A percentile compares a stretch with the other conserved stretches of the same genome.
These are phyloP conservation scores for Colletotrichum sp. DNA, from an alignment of 2,329 filamentous ascomycete species.

Conservation along the genomic window DNA sequence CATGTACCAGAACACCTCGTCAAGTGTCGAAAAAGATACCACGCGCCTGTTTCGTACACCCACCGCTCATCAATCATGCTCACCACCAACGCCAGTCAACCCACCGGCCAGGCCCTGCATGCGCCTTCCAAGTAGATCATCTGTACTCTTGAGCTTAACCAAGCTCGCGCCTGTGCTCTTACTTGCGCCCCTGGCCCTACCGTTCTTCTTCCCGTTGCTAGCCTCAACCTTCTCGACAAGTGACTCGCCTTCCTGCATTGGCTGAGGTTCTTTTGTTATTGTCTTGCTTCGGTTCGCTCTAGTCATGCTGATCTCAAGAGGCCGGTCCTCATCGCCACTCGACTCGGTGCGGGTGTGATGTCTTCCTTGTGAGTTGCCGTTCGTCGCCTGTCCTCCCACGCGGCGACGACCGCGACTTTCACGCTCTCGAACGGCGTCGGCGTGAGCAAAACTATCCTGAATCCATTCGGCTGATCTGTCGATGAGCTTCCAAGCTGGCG, in stretches of 20 bases:
- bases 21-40: not conserved
- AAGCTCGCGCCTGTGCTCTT: conserved; percentile 52
- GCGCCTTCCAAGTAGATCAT: conserved; percentile 60
- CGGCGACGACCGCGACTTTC: conserved; percentile 9
- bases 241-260: conserved; percentile 22
- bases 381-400: not conserved
- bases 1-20: not conserved
- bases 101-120: conserved; percentile 64
- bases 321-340: conserved; percentile 79
- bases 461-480: conserved; percentile 83
- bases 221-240: conserved; percentile 27
- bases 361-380: conserved; percentile 24
- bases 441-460: conserved; percentile 71
- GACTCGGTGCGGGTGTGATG: conserved; percentile 56
- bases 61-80: conserved; percentile 30
- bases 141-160: conserved; percentile 61
- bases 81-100: conserved; percentile 54
- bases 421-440: conserved; percentile 41
- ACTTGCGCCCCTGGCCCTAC: conserved; percentile 37
- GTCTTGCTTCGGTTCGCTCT: conserved; percentile 31
- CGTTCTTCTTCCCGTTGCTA: conserved; percentile 23
- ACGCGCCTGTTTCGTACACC: not conserved
- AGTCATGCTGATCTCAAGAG: conserved; percentile 80
- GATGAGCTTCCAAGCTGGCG: conserved; percentile 89
- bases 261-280: conserved; percentile 23